Evolutionary conservation across 2,329 filamentous ascomycete genomes (phyloP).

Genomic region (Tolypocladium endophyticum): DNA sequence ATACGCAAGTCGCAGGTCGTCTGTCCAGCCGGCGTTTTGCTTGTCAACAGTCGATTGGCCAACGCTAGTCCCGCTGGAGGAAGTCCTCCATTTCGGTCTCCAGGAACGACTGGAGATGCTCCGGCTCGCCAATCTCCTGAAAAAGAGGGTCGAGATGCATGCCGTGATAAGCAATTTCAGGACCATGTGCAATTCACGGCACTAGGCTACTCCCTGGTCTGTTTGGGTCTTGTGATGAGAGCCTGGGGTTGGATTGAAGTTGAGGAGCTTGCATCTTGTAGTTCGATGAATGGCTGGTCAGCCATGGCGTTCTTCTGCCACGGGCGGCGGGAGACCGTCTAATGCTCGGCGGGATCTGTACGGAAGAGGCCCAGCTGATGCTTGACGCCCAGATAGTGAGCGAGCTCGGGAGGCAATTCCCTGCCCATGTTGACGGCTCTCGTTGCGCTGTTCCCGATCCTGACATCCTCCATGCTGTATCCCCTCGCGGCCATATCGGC

Average conservation of each 20-base stretch:
- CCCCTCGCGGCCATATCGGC: slow-evolving; percentile 46
- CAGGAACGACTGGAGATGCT: slow-evolving; percentile 31
- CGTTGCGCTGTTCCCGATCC: slow-evolving; percentile 51
- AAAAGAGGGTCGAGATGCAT: slow-evolving; percentile 56
- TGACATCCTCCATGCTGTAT: slow-evolving; percentile 51
- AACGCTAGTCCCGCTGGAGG: slow-evolving; percentile 30
- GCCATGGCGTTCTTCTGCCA: slow-evolving; percentile 47
- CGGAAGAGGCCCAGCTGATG: slow-evolving; percentile 60
- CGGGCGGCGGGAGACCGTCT: slow-evolving; percentile 51
- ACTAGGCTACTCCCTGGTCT: slow-evolving; percentile 45
- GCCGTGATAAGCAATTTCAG: slow-evolving; percentile 46
- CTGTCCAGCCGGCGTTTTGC: too few species aligned
- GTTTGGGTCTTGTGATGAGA: slow-evolving; percentile 44
- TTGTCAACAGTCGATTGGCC: too few species aligned
- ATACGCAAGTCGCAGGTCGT: too few species aligned
- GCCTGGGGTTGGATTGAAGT: slow-evolving; percentile 55
- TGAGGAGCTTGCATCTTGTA: slow-evolving; percentile 62
- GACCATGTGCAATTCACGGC: slow-evolving; percentile 52
- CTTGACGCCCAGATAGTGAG: slow-evolving; percentile 54
- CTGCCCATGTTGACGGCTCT: slow-evolving; percentile 44
- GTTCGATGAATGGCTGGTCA: slow-evolving; percentile 55
- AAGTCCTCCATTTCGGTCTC: slow-evolving; percentile 47
- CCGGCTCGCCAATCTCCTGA: slow-evolving; percentile 14
- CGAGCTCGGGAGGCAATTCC: slow-evolving; percentile 52
- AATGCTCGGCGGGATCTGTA: slow-evolving; percentile 44